Base-by-base conservation (phyloP, 306 rosid species). In the Fragaria ananassa region DNA sequence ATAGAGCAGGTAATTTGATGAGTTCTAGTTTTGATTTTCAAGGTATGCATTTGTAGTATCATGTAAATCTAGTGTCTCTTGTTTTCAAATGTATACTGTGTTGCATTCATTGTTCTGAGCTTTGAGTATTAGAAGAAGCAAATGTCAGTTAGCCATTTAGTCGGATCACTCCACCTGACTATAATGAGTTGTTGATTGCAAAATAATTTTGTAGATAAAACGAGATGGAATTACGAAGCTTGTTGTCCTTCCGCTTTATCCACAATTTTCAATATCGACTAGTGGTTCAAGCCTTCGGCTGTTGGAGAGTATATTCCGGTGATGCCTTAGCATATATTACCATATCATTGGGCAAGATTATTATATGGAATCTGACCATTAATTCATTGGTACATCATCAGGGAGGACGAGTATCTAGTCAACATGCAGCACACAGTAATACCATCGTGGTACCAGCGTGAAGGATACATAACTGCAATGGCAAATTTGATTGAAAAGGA, bases 201-300 rank as follows among this genome's bases (percentile, higher is more conserved):
- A 62, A 80, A 80, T 65, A 37, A 71, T 75, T 57, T 77, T 76
- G 83, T 61, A 93, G 98, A 93, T 93, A 74, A 93, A 93, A 89
- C 87, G 76, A 79, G 98, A 93, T 84, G 89, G 92, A 74, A 93
- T 91, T 71, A 84, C 92, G 47, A 93, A 89, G 85, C 98, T 93
- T 82, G 98, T 93, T n/a, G 98, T 93, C 76, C 97, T 93, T 83
- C 98, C 98, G 7, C 98, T 93, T 87, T 93, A 93, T 88, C 98
- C 98, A 42, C 98, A 93, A 87, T 93, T 93, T 88, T 93, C 98
- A 82, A 93, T 93, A 88, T 93, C 98, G 49, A 93, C 98, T 56
- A 93, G 98, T 45, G 98, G 98, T 75, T 93, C 98, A 83, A 93
- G 98, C 89, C 87, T 93, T 70, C 93, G 98, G 74, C 93, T 93